Conservation (phyloP, 78 protist species). For the Paratrimastix pyriformis region DNA sequence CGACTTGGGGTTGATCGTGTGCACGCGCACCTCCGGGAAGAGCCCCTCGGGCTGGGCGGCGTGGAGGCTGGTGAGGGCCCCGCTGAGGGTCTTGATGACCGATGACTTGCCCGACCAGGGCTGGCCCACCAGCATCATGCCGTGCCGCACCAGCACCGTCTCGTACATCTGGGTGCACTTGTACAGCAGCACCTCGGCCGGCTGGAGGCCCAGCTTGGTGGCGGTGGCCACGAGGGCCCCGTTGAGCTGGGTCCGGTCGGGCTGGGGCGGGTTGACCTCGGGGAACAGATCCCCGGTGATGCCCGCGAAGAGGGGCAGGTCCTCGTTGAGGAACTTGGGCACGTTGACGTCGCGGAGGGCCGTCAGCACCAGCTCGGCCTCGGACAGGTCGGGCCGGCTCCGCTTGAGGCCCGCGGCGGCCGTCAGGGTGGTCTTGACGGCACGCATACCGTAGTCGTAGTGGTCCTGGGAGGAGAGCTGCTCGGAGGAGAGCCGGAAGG, state of each 20-base stretch:
- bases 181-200: neutral
- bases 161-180: conserved; percentile 53
- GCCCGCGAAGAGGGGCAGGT: conserved; percentile 62
- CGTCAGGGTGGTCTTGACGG: conserved; percentile 41
- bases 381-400: neutral
- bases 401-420: conserved; percentile 57
- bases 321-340: conserved; percentile 58
- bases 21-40: conserved; percentile 22
- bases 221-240: neutral
- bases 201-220: conserved; percentile 16
- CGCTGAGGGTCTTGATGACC: conserved; percentile 28
- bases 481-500: conserved; percentile 58
- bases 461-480: conserved; percentile 70
- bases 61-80: conserved; percentile 33
- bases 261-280: conserved; percentile 30
- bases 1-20: conserved; percentile 65
- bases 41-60: neutral
- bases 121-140: conserved; percentile 78
- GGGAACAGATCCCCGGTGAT: conserved; percentile 71
- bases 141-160: conserved; percentile 65
- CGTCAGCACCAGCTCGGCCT: conserved; percentile 29
- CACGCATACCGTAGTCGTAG: conserved; percentile 78
- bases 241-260: conserved; percentile 43
- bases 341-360: conserved; percentile 54
- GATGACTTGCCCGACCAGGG: conserved; percentile 58